Evolutionary conservation across 1,284 basidiomycete genomes (phyloP).

Genomic region (Rhodotorula sp.): DNA sequence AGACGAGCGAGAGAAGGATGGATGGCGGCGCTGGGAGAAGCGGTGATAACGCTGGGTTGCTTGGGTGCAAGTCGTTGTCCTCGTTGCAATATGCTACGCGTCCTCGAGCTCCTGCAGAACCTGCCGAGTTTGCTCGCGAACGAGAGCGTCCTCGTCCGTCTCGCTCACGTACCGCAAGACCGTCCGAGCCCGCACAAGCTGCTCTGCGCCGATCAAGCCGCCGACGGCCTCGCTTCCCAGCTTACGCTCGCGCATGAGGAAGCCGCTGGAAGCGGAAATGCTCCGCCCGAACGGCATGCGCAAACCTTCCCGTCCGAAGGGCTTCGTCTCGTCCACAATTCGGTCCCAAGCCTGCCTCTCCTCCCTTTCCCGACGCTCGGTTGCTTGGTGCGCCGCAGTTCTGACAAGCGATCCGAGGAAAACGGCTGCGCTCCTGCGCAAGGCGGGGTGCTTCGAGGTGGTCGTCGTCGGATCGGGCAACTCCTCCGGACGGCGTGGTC

Average conservation of each 20-base stretch:
- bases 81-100: not conserved
- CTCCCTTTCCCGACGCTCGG: not conserved
- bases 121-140: conserved; percentile 75
- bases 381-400: conserved; percentile 3
- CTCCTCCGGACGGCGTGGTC: conserved; percentile 43
- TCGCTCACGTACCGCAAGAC: conserved; percentile 68
- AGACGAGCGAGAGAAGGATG: not conserved
- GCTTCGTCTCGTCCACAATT: conserved; percentile 48
- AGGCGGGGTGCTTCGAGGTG: conserved; percentile 67
- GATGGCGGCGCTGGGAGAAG: not conserved
- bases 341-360: not conserved
- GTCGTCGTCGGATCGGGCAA: conserved; percentile 58
- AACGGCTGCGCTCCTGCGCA: conserved; percentile 76
- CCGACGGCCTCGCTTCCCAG: conserved; percentile 35
- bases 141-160: conserved; percentile 70
- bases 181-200: conserved; percentile 55
- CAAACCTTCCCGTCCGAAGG: conserved; percentile 8
- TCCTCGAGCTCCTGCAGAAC: conserved; percentile 54
- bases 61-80: not conserved
- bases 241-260: conserved; percentile 1
- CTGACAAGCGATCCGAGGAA: conserved; percentile 65
- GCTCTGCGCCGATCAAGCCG: conserved; percentile 41
- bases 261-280: not conserved
- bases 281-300: conserved; percentile 33
- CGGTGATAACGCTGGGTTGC: not conserved